Base-by-base conservation (phyloP, 2,329 filamentous ascomycete genomes). In the Apiospora arundinis region DNA sequence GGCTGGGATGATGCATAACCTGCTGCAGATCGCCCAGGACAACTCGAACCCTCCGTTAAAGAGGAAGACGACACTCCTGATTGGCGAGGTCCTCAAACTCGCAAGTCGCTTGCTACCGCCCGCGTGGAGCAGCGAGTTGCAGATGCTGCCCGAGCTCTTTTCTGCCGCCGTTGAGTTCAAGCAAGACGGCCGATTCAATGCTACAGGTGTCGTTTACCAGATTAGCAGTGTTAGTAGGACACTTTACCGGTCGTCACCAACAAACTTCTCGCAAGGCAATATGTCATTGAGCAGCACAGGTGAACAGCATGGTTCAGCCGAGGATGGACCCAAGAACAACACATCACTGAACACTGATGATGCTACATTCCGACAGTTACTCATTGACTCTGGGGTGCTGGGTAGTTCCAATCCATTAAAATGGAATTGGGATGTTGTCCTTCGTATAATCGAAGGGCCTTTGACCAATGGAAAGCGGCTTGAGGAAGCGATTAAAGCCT, bases 151-250 rank as follows among this genome's bases (percentile, higher is more conserved):
- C 0, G 92, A 95, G 73, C 86, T 98, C 1, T 92, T 99, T 77
- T 87, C 92, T 8, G 90, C 92, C 0, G 94, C 95, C 5, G 88
- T 93, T 1, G 88, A 91, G 45, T 94, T 95, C 76, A 85, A 89
- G 28, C 86, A 90, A 25, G 90, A 95, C 42, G 88, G 91, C 32
- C 91, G 94, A 70, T 95, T 95, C 75, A 87, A 93, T 71, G 94
- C 95, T 8, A 95, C 94, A 9, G 92, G 94, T 9, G 97, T 97
- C 23, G 94, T 99, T 16, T 99, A 98, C 78, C 96, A 98, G 80
- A 97, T 99, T 70, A 97, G 97, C 83, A 98, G 95, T 79, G 95
- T 99, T 75, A 99, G 95, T 80, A 91, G 94, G 74, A 98, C 95
- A 0, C 84, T 99, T 18, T 97, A 97, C 79, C 89, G 95, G 71